Evolutionary conservation across 805 yeast genomes (phyloP).

Genomic region (Metschnikowia cerradonensis): DNA sequence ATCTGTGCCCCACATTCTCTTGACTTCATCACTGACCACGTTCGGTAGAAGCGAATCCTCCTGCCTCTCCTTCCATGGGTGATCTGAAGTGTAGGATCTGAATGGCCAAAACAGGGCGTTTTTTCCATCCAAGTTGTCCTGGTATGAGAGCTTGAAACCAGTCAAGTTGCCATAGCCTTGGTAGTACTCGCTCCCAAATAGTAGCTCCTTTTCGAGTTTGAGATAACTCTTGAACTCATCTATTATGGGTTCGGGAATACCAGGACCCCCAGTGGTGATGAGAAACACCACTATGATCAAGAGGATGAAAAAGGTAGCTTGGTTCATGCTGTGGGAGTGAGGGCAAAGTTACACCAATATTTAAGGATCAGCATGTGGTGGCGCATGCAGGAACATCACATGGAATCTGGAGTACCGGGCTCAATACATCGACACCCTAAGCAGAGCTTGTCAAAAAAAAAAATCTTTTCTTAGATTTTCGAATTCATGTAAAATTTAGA

Average conservation of each 20-base stretch:
- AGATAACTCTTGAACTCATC: slow-evolving; percentile 24
- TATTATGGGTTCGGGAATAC: slow-evolving; percentile 25
- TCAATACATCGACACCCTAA: too few species aligned
- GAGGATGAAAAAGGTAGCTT: slow-evolving; percentile 31
- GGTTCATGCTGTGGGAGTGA: slow-evolving; percentile 18
- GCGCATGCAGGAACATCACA: background rate
- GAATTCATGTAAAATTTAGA: background rate
- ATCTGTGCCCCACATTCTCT: slow-evolving; percentile 47
- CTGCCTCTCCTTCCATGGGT: slow-evolving; percentile 45
- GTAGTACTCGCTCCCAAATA: slow-evolving; percentile 41
- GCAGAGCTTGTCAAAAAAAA: too few species aligned
- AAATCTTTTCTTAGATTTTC: too few species aligned
- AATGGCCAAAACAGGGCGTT: slow-evolving; percentile 56
- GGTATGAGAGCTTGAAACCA: slow-evolving; percentile 65
- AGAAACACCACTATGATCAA: slow-evolving; percentile 33
- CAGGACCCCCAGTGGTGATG: slow-evolving; percentile 26
- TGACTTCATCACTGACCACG: slow-evolving; percentile 45
- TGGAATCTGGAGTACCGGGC: background rate
- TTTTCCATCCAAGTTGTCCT: slow-evolving; percentile 47
- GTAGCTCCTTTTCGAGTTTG: slow-evolving; percentile 12
- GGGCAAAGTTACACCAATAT: background rate
- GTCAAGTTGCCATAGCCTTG: slow-evolving; percentile 68
- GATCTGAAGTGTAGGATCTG: slow-evolving; percentile 40
- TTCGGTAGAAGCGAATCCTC: slow-evolving; percentile 59
- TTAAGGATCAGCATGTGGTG: background rate